Evolutionary conservation across 169 alveolate genomes (phyloP).

Genomic region (Eimeria falciformis): DNA sequence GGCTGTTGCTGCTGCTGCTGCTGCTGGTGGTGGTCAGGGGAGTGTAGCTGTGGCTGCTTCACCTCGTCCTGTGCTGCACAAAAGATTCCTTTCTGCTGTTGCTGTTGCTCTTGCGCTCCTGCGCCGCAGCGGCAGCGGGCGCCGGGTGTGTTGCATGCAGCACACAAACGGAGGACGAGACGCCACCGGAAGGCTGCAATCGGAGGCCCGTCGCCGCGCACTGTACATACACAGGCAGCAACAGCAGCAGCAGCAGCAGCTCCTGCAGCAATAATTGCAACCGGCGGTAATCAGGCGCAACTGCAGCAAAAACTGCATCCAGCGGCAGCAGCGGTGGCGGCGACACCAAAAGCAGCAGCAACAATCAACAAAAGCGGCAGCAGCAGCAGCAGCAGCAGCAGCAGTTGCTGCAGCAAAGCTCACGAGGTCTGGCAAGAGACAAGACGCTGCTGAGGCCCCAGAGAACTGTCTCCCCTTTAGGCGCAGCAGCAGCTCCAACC

Average conservation of each 20-base stretch:
- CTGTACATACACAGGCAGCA: slow-evolving; percentile 31
- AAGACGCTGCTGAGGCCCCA: neutral
- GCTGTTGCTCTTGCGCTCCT: slow-evolving; percentile 20
- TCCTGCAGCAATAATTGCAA: neutral
- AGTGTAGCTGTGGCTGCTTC: no score
- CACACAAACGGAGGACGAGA: slow-evolving; percentile 22
- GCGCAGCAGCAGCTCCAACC: neutral
- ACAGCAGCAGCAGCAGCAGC: slow-evolving; percentile 62
- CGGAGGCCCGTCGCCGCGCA: slow-evolving; percentile 26
- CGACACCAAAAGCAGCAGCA: neutral
- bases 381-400: slow-evolving; percentile 3
- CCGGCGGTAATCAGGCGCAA: neutral
- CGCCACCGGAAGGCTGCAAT: slow-evolving; percentile 52
- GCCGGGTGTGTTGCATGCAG: slow-evolving; percentile 53
- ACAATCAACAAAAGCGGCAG: neutral
- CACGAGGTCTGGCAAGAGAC: neutral
- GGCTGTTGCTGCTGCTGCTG: neutral
- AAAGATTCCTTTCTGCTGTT: slow-evolving; percentile 49
- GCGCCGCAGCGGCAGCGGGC: slow-evolving; percentile 60
- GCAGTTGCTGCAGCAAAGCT: slow-evolving; percentile 11
- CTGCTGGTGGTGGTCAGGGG: slow-evolving; percentile 5
- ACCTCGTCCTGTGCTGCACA: no score
- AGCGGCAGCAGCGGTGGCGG: slow-evolving; percentile 14
- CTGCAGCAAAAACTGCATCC: neutral
- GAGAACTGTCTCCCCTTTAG: neutral